A percentile compares a stretch with the other conserved stretches of the same genome.
Evolutionary conservation across 2,329 filamentous ascomycete genomes (phyloP).

Genomic region (Fusarium hostae): DNA sequence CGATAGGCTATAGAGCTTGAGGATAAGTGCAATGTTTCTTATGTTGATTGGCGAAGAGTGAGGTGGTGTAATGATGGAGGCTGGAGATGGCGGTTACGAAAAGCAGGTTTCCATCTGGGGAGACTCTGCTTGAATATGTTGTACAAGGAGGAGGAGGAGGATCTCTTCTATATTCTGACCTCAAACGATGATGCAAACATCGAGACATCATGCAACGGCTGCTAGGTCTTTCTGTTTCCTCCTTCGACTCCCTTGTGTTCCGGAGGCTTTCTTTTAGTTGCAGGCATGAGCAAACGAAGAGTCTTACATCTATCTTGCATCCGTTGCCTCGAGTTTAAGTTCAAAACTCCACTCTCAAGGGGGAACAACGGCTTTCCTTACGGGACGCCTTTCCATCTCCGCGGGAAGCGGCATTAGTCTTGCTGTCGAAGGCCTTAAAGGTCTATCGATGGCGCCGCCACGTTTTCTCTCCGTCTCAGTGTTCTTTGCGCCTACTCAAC

Average conservation of each 20-base stretch:
- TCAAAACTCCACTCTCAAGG: not conserved
- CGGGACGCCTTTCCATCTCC: not conserved
- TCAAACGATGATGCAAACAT: not conserved
- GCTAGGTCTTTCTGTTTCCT: not conserved
- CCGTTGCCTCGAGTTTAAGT: conserved; percentile 13
- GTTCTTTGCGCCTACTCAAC: not conserved
- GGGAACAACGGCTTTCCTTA: not conserved
- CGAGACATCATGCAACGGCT: not conserved
- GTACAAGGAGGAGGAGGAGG: not conserved
- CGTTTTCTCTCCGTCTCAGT: not conserved
- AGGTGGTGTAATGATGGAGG: not conserved
- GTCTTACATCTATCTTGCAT: not conserved
- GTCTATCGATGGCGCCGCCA: conserved; percentile 28
- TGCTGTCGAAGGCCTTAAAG: conserved; percentile 6
- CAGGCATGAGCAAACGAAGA: not conserved
- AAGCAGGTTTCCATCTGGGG: not conserved
- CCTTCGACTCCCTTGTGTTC: not conserved
- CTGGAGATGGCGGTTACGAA: not conserved
- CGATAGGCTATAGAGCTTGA: not conserved
- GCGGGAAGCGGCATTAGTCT: conserved; percentile 12
- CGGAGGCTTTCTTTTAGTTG: not conserved
- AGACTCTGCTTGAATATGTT: not conserved
- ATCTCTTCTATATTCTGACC: not conserved
- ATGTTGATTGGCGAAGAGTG: not conserved
- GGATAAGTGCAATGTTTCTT: not conserved